Base-by-base conservation (phyloP, 2,329 filamentous ascomycete species). In the Magnaporthiopsis poae region DNA sequence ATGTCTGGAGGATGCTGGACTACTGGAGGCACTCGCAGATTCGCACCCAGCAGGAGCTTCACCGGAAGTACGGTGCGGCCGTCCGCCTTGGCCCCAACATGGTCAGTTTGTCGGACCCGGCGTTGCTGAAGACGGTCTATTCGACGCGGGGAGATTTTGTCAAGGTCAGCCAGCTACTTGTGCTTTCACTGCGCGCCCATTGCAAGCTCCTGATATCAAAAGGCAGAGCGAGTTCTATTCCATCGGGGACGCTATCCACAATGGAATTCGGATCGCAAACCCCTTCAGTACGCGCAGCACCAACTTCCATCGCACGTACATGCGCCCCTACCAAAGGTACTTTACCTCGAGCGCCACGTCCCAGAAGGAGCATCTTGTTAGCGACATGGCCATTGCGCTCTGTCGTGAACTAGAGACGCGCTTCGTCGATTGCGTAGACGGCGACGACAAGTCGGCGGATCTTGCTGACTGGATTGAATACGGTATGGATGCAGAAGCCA, bases 21-120 rank as follows among this genome's bases (percentile, higher is more conserved):
- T 56, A 56, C 46, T 56, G 46, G 46, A 56, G 9, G 46, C 46
- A 56, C n/a, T 56, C 21, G 21, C 46, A 56, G 21, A 56, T 56
- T 25, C 46, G 46, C 21, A 56, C 21, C 46, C 46, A 25, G 21
- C 46, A 56, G n/a, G 46, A 2, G n/a, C 46, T 56, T 21, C 46
- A 56, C 21, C 21, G 21, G 18, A 56, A 56, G 67, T 75, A 80
- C 68, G 78, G 79, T 0, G 76, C 77, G 0, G 74, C 78, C 12
- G 76, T 80, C 3, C 77, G 77, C 18, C 74, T 80, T n/a, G 77
- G 73, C 0, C 79, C 79, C 3, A 77, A 77, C 59, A 67, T 76
- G 2, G 67, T 80, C 1, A 74, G 76, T 59, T 68, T 80, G 5
- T 75, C 78, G 66, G 70, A 74, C 0, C 77, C 78, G 0, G 74